phyloP scores from a whole-genome alignment of 2,329 filamentous ascomycete genomes.

The Biscogniauxia marginata region DNA sequence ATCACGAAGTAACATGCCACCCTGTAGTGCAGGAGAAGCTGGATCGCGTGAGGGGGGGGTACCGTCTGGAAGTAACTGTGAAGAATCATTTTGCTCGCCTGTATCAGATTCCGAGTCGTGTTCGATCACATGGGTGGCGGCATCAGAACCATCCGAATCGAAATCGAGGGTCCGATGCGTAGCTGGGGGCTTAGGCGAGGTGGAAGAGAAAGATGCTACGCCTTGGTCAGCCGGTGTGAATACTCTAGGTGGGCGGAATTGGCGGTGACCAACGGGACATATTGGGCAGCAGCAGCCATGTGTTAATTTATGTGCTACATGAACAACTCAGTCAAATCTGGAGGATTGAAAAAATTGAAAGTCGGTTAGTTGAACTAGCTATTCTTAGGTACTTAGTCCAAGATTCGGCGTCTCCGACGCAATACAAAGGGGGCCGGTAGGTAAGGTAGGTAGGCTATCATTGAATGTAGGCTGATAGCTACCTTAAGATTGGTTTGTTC shows the following conservation, averaged over 20 bases:
- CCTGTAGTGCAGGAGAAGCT: conserved; percentile 31
- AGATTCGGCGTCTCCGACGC: not conserved
- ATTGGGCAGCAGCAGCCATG: not conserved
- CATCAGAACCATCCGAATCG: conserved; percentile 40
- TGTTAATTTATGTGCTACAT: not conserved
- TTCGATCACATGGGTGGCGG: conserved; percentile 28
- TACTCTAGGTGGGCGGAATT: conserved; percentile 2
- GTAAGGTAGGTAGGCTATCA: not conserved
- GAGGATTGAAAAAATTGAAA: not conserved
- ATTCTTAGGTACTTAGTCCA: too few relatives aligned
- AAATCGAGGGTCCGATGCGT: conserved; percentile 32
- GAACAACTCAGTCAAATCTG: not conserved
- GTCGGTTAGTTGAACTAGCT: too few relatives aligned
- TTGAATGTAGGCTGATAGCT: not conserved
- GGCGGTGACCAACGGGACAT: not conserved
- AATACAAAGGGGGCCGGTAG: not conserved
- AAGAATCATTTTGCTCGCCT: conserved; percentile 11
- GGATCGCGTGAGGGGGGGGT: conserved; percentile 30
- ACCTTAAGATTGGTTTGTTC: not conserved
- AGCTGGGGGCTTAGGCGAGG: conserved; percentile 34
- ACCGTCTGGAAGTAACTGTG: conserved; percentile 15
- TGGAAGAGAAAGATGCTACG: conserved; percentile 30
- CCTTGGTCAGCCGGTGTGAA: conserved; percentile 9
- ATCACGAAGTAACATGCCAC: conserved; percentile 61
- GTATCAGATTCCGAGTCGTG: conserved; percentile 36